These are phyloP conservation scores for Diddensiella santjacobensis DNA, from an alignment of 805 yeast species.

Conservation along the genomic window DNA sequence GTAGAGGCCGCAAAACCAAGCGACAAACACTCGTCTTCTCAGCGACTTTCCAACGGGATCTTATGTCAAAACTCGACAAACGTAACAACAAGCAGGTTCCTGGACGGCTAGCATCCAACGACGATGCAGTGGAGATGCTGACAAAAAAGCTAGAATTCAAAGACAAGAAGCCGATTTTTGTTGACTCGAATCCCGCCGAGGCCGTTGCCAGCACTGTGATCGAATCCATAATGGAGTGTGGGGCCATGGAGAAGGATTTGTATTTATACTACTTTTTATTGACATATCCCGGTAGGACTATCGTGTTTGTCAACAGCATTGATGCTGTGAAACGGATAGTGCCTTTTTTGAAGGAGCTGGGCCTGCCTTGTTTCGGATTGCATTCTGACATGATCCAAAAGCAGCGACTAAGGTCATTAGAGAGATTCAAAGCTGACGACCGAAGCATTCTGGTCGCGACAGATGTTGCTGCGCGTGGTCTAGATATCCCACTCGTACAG, in stretches of 20 bases:
- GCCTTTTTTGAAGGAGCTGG: slow-evolving; percentile 67
- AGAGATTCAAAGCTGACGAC: slow-evolving; percentile 55
- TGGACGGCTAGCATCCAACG: slow-evolving; percentile 30
- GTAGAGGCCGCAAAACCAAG: slow-evolving; percentile 40
- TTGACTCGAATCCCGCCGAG: slow-evolving; percentile 86
- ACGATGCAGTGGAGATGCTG: slow-evolving; percentile 62
- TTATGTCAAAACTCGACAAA: slow-evolving; percentile 68
- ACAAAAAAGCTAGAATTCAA: slow-evolving; percentile 68
- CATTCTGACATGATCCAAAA: slow-evolving; percentile 96
- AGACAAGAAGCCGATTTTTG: slow-evolving; percentile 58
- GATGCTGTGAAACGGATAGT: slow-evolving; percentile 86
- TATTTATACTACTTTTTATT: slow-evolving; percentile 82
- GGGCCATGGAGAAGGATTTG: slow-evolving; percentile 83
- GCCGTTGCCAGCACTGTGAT: slow-evolving; percentile 68
- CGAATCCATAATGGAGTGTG: slow-evolving; percentile 90
- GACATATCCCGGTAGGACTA: slow-evolving; percentile 82
- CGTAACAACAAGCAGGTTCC: slow-evolving; percentile 32
- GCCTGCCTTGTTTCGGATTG: slow-evolving; percentile 64
- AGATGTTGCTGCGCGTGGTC: slow-evolving; percentile 97
- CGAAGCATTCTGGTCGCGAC: slow-evolving; percentile 75
- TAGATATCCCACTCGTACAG: slow-evolving; percentile 84
- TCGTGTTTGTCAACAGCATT: slow-evolving; percentile 92
- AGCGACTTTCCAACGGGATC: slow-evolving; percentile 83
- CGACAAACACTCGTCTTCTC: slow-evolving; percentile 91
- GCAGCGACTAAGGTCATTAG: slow-evolving; percentile 81